Percentiles rank a stretch among this genome's conserved stretches.
Conservation (phyloP, 2,329 filamentous ascomycete genomes). For the Colletotrichum noveboracense region DNA sequence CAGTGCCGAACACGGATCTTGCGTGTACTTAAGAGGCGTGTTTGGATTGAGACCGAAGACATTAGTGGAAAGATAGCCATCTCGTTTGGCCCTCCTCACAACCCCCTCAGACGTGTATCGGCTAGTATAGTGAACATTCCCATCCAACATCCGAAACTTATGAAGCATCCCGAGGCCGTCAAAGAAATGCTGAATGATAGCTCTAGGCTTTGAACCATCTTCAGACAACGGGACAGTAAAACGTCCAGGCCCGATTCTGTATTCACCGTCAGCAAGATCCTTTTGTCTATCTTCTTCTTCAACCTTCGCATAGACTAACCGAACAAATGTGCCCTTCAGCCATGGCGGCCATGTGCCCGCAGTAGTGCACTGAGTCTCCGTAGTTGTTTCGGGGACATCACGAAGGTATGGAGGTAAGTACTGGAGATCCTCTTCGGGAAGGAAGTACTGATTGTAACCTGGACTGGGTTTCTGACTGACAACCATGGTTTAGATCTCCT, state of each 20-base stretch:
- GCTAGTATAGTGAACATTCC: constrained; percentile 17
- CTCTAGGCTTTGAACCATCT: constrained; percentile 22
- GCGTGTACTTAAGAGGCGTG: constrained; percentile 13
- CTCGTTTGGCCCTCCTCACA: constrained; percentile 12
- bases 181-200: constrained; percentile 22
- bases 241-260: constrained; percentile 11
- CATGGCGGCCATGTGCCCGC: constrained; percentile 16
- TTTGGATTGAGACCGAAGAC: constrained; percentile 22
- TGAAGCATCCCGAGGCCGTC: constrained; percentile 22
- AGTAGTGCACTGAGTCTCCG: constrained; percentile 9
- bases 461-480: not conserved
- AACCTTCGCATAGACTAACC: not conserved
- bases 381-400: constrained; percentile 18
- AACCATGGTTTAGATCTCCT: not conserved
- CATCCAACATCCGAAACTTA: constrained; percentile 16
- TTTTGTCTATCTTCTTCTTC: not conserved
- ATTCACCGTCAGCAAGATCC: not conserved
- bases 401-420: constrained; percentile 21
- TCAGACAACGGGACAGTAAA: constrained; percentile 20
- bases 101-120: constrained; percentile 21
- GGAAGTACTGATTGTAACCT: constrained; percentile 20
- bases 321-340: constrained; percentile 19
- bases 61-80: constrained; percentile 4
- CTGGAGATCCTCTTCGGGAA: constrained; percentile 12
- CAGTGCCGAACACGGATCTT: constrained; percentile 20